These are phyloP conservation scores for Chalciporus pseudorubinellus DNA, from an alignment of 768 basidiomycete species.

Conservation along the genomic window DNA sequence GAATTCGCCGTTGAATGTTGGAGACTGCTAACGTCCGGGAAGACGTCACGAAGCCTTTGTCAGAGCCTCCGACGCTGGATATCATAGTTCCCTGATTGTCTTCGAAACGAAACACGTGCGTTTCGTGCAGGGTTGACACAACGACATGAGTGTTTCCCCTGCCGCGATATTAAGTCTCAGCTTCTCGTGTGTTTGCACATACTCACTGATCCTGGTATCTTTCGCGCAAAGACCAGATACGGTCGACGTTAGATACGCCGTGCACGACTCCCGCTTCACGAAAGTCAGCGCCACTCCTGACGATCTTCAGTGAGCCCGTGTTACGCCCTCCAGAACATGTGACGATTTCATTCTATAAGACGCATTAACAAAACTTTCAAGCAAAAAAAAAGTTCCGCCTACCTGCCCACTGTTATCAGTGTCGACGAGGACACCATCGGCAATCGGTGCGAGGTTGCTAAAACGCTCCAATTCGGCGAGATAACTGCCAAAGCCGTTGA, in stretches of 20 bases:
- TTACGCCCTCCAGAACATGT: slow-evolving; percentile 83
- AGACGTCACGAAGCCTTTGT: slow-evolving; percentile 48
- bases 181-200: neutral
- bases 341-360: slow-evolving; percentile 66
- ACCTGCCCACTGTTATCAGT: slow-evolving; percentile 70
- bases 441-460: slow-evolving; percentile 79
- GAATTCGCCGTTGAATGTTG: slow-evolving; percentile 44
- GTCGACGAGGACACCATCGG: slow-evolving; percentile 78
- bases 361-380: neutral
- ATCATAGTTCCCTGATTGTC: slow-evolving; percentile 15
- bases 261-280: slow-evolving; percentile 57
- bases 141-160: slow-evolving; percentile 59
- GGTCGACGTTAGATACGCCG: slow-evolving; percentile 54
- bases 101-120: slow-evolving; percentile 53
- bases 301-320: slow-evolving; percentile 71
- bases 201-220: slow-evolving; percentile 51
- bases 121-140: slow-evolving; percentile 56
- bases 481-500: slow-evolving; percentile 53
- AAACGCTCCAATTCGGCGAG: slow-evolving; percentile 61
- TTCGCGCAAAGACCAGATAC: slow-evolving; percentile 59
- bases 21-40: slow-evolving; percentile 62
- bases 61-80: slow-evolving; percentile 34
- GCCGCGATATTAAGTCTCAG: neutral
- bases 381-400: slow-evolving; percentile 11
- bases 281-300: slow-evolving; percentile 82